A percentile compares a stretch with the other conserved stretches of the same genome.
These are phyloP conservation scores for Fagus crenata DNA, from an alignment of 306 rosid genomes.

Conservation along the genomic window DNA sequence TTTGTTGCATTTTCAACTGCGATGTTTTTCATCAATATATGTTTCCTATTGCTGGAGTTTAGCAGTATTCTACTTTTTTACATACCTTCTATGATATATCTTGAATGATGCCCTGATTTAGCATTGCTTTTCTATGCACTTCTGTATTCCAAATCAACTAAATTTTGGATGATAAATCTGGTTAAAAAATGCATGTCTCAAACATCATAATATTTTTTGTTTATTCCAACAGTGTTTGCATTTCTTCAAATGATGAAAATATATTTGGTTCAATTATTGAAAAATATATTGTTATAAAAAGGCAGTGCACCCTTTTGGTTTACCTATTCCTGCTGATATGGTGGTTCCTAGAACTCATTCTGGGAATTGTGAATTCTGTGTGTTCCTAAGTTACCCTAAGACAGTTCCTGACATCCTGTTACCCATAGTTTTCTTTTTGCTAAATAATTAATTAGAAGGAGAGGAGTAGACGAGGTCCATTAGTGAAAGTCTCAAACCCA, in stretches of 20 bases:
- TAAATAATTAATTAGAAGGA: too few species aligned
- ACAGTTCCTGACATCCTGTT: too few species aligned
- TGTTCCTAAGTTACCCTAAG: not conserved
- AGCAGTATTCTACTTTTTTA: not conserved
- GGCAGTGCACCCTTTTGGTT: not conserved
- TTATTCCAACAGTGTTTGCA: not conserved
- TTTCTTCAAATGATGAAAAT: not conserved
- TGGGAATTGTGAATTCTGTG: not conserved
- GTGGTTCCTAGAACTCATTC: not conserved
- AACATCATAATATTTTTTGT: not conserved
- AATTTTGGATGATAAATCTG: not conserved
- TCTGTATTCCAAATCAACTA: not conserved
- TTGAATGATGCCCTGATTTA: not conserved
- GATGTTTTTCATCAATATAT: not conserved
- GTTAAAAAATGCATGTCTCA: not conserved
- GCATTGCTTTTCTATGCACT: not conserved
- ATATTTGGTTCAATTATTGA: not conserved
- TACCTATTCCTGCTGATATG: not conserved
- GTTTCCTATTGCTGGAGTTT: not conserved
- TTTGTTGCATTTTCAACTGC: slow-evolving; percentile 1
- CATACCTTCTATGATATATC: not conserved
- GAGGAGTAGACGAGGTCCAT: too few species aligned
- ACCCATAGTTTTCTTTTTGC: too few species aligned
- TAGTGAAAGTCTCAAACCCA: too few species aligned
- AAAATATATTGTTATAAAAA: not conserved